Conservation (phyloP, 2,329 filamentous ascomycete genomes). For the Boeremia lycopersici region DNA sequence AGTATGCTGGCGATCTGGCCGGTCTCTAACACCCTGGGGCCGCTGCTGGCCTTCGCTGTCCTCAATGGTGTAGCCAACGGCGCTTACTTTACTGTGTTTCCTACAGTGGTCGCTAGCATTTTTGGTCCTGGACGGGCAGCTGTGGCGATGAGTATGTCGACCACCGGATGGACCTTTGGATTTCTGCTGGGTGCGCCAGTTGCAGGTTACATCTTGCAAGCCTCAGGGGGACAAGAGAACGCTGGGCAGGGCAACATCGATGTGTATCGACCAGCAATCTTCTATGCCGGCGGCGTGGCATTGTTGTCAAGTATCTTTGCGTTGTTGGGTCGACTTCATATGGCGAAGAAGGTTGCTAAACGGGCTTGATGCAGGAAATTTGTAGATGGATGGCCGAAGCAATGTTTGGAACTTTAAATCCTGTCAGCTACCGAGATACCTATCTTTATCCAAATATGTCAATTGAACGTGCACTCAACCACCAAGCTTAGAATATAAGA, state of each 20-base stretch:
- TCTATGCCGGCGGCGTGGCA: conserved; percentile 34
- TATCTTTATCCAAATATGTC: too few species aligned
- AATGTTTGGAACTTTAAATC: neutral
- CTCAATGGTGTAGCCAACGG: conserved; percentile 39
- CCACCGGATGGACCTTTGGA: conserved; percentile 32
- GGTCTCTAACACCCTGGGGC: conserved; percentile 27
- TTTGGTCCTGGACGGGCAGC: conserved; percentile 34
- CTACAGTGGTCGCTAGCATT: conserved; percentile 33
- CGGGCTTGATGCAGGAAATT: conserved; percentile 2
- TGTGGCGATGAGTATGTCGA: conserved; percentile 37
- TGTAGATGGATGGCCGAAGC: neutral
- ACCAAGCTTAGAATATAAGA: neutral
- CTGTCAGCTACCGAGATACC: neutral
- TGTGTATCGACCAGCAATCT: conserved; percentile 35
- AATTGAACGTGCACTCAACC: neutral
- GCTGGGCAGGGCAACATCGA: conserved; percentile 18
- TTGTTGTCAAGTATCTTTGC: conserved; percentile 13
- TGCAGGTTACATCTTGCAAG: conserved; percentile 35
- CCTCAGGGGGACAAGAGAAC: conserved; percentile 25
- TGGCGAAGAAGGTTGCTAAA: conserved; percentile 11
- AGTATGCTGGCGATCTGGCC: conserved; percentile 42
- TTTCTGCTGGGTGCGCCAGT: conserved; percentile 37
- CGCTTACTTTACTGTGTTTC: conserved; percentile 35
- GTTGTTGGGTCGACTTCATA: conserved; percentile 3
- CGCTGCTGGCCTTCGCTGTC: conserved; percentile 31